A percentile compares a stretch with the other conserved stretches of the same genome.
These are phyloP conservation scores for Lactifluus piperatus DNA, from an alignment of 768 basidiomycete species.

Conservation along the genomic window DNA sequence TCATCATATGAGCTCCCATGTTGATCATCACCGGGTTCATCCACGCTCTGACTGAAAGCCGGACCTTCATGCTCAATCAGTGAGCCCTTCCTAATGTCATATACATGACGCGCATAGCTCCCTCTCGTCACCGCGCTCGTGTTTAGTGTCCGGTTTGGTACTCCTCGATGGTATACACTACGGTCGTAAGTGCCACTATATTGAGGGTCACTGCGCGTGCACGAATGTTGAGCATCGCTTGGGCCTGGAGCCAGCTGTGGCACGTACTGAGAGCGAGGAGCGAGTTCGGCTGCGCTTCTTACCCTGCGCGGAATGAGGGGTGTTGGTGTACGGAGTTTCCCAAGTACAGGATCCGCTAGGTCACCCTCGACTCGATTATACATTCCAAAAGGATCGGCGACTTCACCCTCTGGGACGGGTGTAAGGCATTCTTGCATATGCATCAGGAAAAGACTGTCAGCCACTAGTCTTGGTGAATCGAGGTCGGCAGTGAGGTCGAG, in stretches of 20 bases:
- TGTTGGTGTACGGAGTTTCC: not conserved
- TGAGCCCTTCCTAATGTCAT: not conserved
- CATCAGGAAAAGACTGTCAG: not conserved
- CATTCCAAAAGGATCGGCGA: not conserved
- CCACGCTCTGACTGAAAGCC: not conserved
- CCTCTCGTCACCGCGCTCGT: not conserved
- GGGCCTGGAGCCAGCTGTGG: not conserved
- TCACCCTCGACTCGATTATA: not conserved
- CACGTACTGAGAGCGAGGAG: not conserved
- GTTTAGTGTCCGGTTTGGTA: not conserved
- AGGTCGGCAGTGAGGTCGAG: conserved; percentile 14
- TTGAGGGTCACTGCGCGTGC: not conserved
- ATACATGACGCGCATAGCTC: not conserved
- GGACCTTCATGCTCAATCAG: not conserved
- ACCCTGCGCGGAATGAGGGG: conserved; percentile 4
- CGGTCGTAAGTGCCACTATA: not conserved
- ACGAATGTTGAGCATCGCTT: not conserved
- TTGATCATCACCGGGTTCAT: not conserved
- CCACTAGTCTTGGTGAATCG: not conserved
- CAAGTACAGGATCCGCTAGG: not conserved
- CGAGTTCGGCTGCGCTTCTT: conserved; percentile 11
- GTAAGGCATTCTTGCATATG: not conserved
- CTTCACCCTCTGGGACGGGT: not conserved
- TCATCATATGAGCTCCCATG: not conserved
- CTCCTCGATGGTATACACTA: not conserved